Base-by-base conservation (phyloP, 2,329 filamentous ascomycete species). In the Hawksworthiomyces lignivorus region DNA sequence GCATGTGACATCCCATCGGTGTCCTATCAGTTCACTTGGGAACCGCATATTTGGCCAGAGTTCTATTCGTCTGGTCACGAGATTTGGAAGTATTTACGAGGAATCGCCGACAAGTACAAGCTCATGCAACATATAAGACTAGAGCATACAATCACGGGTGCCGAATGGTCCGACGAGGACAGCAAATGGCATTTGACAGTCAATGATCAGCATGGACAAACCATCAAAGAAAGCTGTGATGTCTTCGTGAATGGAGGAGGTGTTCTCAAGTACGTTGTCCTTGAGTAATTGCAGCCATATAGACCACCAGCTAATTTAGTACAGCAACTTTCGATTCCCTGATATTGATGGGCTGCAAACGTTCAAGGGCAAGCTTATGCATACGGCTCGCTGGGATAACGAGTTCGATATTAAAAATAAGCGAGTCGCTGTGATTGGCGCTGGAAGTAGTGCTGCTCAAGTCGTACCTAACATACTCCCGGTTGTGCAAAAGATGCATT, bases 311-410 rank as follows among this genome's bases (percentile, higher is more conserved):
- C n/a, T 26, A 9, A 14, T 19, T 4, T 62, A 67, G 22, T 54
- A 72, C 35, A 72, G 69, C 45, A 67, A 72, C 35, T 69, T 65
- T 58, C 63, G 64, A 36, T 73, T 65, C 65, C 70, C 33, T 14
- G 28, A 37, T n/a, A 47, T 49, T 19, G 8, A 34, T 7, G 48
- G 48, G n/a, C 28, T 47, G 15, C 21, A 36, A 11, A 20, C 38
- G 5, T 50, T 47, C 43, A 36, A 41, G 29, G 47, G 47, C 12
- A 35, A 39, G 28, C 31, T 49, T n/a, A 15, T 49, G 24, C 48
- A 50, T 28, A 33, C 41, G 3, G 48, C 48, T 5, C 24, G 30
- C 18, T 50, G 45, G 45, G 36, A 36, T 26, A 56, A 60, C n/a
- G 51, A 48, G 57, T 31, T 29, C 20, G 32, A 39, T 8, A 15